Conservation (phyloP, 2,329 filamentous ascomycete genomes). For the Aphanoascus verrucosus region DNA sequence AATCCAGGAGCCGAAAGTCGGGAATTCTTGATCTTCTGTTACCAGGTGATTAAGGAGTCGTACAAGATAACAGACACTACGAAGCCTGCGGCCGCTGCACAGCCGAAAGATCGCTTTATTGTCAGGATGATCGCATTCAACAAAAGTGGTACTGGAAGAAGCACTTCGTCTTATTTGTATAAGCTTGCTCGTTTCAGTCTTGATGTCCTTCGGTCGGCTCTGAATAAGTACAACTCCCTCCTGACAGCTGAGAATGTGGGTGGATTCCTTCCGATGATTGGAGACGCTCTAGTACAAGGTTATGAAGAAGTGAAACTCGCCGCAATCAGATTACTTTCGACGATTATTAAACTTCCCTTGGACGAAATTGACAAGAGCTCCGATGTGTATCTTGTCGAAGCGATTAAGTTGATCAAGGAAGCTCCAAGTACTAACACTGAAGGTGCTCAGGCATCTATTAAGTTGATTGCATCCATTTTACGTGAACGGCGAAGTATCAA, state of each 20-base stretch:
- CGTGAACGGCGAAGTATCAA: slow-evolving; percentile 66
- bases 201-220: slow-evolving; percentile 72
- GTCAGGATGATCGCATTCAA: slow-evolving; percentile 66
- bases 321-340: slow-evolving; percentile 70
- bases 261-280: slow-evolving; percentile 79
- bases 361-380: slow-evolving; percentile 57
- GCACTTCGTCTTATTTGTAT: slow-evolving; percentile 67
- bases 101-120: slow-evolving; percentile 59
- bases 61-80: slow-evolving; percentile 44
- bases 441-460: slow-evolving; percentile 75
- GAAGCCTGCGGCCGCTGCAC: slow-evolving; percentile 39
- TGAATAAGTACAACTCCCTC: slow-evolving; percentile 74
- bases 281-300: slow-evolving; percentile 69
- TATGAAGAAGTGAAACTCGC: slow-evolving; percentile 92
- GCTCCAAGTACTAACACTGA: slow-evolving; percentile 72
- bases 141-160: slow-evolving; percentile 59
- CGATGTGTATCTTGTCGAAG: slow-evolving; percentile 73
- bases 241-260: slow-evolving; percentile 67
- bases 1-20: slow-evolving; percentile 69
- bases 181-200: slow-evolving; percentile 83
- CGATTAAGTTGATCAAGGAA: slow-evolving; percentile 66
- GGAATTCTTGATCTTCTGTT: slow-evolving; percentile 86
- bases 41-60: slow-evolving; percentile 80
- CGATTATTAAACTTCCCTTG: slow-evolving; percentile 75
- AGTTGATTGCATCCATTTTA: slow-evolving; percentile 74